Evolutionary conservation across 1,284 basidiomycete species (phyloP).

Genomic region (Fomitopsis schrenkii): DNA sequence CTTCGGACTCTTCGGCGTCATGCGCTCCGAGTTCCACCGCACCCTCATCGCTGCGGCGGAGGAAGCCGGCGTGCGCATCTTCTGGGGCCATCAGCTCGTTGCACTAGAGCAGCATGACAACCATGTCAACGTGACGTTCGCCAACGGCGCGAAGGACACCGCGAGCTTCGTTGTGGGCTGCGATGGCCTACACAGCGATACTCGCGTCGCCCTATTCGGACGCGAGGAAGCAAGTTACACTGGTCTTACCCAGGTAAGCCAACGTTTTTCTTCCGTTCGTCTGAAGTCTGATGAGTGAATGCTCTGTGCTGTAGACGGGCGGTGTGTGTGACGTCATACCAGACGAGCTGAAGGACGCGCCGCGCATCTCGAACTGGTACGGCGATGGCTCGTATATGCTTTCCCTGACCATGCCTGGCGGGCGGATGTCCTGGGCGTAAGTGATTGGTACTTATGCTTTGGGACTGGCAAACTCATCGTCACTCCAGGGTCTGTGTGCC

Average conservation of each 20-base stretch:
- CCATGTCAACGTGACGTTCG: conserved; percentile 33
- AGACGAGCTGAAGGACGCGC: conserved; percentile 7
- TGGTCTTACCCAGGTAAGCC: conserved; percentile 35
- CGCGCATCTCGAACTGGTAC: conserved; percentile 31
- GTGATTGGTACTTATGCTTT: conserved; percentile 9
- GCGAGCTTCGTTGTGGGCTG: conserved; percentile 43
- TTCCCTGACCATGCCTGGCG: conserved; percentile 33
- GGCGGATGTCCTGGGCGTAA: conserved; percentile 37
- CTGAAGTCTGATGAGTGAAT: conserved; percentile 4
- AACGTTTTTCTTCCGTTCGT: conserved; percentile 19
- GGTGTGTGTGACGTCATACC: conserved; percentile 29
- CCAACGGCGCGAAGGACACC: conserved; percentile 33
- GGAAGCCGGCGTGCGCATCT: conserved; percentile 32
- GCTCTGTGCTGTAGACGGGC: conserved; percentile 24
- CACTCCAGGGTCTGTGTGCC: too few relatives aligned
- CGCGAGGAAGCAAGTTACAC: conserved; percentile 35
- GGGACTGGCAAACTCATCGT: too few relatives aligned
- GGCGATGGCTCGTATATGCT: conserved; percentile 37
- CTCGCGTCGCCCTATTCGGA: conserved; percentile 37
- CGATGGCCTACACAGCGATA: conserved; percentile 43
- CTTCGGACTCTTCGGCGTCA: conserved; percentile 26
- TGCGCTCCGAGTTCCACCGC: conserved; percentile 30
- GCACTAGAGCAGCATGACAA: conserved; percentile 30
- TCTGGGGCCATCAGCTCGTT: conserved; percentile 31
- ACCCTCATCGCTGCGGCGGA: conserved; percentile 30